These are phyloP conservation scores for Mucor indicus DNA, from an alignment of 371 early-diverging fungal species.

Conservation along the genomic window DNA sequence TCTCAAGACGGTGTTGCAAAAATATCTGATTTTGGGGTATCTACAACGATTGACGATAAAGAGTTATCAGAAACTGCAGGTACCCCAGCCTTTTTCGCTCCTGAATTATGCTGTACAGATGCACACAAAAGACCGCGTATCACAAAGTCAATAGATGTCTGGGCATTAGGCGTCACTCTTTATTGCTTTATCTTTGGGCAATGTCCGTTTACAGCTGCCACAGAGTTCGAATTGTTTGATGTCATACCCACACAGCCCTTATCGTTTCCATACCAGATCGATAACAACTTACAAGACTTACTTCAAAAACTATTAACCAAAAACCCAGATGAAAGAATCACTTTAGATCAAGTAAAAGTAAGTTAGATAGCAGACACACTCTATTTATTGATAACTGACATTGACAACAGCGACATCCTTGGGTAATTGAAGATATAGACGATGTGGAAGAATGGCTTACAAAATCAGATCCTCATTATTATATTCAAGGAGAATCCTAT, in stretches of 20 bases:
- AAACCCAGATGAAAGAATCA: slow-evolving; percentile 80
- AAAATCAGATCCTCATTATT: slow-evolving; percentile 30
- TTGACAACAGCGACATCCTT: slow-evolving; percentile 67
- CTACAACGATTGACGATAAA: slow-evolving; percentile 68
- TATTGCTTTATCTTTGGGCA: slow-evolving; percentile 96
- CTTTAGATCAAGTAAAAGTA: slow-evolving; percentile 83
- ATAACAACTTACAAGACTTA: slow-evolving; percentile 58
- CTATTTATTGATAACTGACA: background rate
- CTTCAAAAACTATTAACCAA: slow-evolving; percentile 76
- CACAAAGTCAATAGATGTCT: slow-evolving; percentile 93
- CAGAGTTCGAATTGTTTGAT: slow-evolving; percentile 94
- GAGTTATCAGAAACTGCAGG: slow-evolving; percentile 96
- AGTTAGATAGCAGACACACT: too few species aligned
- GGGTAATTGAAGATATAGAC: slow-evolving; percentile 76
- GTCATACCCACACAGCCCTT: slow-evolving; percentile 75
- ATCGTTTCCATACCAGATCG: slow-evolving; percentile 32
- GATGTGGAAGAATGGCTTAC: slow-evolving; percentile 50
- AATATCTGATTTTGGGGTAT: slow-evolving; percentile 96
- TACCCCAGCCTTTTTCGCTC: slow-evolving; percentile 97
- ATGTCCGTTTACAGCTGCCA: slow-evolving; percentile 96
- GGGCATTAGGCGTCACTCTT: slow-evolving; percentile 99
- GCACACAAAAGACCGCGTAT: slow-evolving; percentile 43
- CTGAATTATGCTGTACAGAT: slow-evolving; percentile 86
- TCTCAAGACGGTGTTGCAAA: slow-evolving; percentile 78
- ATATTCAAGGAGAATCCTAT: background rate